A percentile compares a stretch with the other conserved stretches of the same genome.
These are phyloP conservation scores for Cercospora sp. DNA, from an alignment of 2,329 filamentous ascomycete species.

Conservation along the genomic window DNA sequence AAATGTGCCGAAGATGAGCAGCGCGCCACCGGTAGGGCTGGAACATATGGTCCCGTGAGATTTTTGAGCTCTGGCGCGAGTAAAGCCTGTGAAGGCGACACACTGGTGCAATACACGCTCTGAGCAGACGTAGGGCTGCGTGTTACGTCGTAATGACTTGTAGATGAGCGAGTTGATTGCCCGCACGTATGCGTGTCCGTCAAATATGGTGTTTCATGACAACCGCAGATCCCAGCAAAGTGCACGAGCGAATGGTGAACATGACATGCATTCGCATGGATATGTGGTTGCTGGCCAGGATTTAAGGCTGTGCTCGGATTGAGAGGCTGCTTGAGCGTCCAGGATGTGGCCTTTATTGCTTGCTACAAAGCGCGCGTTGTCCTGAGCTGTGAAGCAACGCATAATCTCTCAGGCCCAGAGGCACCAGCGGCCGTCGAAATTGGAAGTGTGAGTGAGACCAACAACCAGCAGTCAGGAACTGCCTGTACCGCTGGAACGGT, in stretches of 20 bases:
- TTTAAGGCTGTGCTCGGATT: background rate
- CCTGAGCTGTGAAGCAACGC: background rate
- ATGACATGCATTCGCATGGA: conserved; percentile 4
- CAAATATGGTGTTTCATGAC: background rate
- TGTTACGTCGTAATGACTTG: background rate
- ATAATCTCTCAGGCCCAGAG: background rate
- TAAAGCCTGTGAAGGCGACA: background rate
- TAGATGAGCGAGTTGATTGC: background rate
- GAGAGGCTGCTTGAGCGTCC: background rate
- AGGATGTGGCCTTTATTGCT: background rate
- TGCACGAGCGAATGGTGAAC: background rate
- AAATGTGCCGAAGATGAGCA: background rate
- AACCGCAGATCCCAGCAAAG: background rate
- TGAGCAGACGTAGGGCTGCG: background rate
- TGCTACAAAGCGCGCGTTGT: background rate
- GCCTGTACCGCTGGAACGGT: background rate
- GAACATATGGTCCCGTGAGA: background rate
- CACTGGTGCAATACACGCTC: background rate
- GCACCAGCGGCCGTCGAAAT: conserved; percentile 1
- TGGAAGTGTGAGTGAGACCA: background rate
- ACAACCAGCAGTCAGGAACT: background rate
- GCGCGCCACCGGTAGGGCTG: background rate
- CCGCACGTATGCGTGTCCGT: background rate
- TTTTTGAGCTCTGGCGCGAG: background rate
- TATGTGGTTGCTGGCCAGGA: background rate